Base-by-base conservation (phyloP, 345 rosid genomes). In the rapeseed (Brassica napus) region DNA sequence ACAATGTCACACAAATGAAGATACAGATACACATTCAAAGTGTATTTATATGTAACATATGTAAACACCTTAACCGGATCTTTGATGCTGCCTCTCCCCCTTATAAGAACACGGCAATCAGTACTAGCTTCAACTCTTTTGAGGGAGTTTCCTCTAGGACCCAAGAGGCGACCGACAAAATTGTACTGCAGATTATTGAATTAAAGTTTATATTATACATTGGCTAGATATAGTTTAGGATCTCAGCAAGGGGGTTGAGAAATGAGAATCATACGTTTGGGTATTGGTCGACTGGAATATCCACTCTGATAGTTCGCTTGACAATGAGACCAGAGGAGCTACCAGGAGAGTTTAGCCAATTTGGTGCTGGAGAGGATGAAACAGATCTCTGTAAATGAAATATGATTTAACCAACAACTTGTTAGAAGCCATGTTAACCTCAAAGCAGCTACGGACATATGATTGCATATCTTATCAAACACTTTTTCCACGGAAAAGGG, bases 91-190 rank as follows among this genome's bases (percentile, higher is more conserved):
- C 99, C 98, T 58, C 87, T 87, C n/a, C 99, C 99, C 84, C 99
- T 96, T 63, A 96, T 96, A 78, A 93, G 79, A 78, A 96, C 96
- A 64, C 93, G 97, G n/a, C 99, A 96, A 21, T 93, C 97, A 4
- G 98, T 96, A 82, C 81, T 93, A 42, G 95, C 97, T 89, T 96
- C 99, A 77, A 96, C 97, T 57, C 98, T 86, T 84, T 93, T 96
- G 68, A 96, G 97, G 26, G 99, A 96, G 87, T 96, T 92, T 18
- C 99, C 99, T 82, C 98, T 86, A 68, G 98, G 99, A 69, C 99
- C 99, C 84, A 96, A 95, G 73, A 96, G 97, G 69, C 99, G 98
- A 44, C 99, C 99, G 0, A 96, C 99, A 87, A 96, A 96, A 86
- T 96, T 96, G 88, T 77, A 96, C 99, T 96, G 91, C 87, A 82